These are phyloP conservation scores for Uronychia setigera DNA, from an alignment of 73 alveolate genomes.

Conservation along the genomic window DNA sequence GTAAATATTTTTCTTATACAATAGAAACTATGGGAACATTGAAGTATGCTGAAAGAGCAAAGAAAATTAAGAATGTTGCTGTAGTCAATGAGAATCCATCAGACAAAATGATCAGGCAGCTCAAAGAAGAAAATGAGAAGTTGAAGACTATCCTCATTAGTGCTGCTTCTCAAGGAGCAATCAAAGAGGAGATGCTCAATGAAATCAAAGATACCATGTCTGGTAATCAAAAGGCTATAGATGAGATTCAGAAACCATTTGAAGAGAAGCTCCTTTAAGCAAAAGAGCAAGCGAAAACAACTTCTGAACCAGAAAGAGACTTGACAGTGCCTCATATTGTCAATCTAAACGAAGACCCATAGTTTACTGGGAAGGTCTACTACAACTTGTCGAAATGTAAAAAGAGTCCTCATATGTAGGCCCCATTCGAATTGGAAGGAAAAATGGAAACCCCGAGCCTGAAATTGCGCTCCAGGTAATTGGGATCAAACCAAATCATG, in stretches of 20 bases:
- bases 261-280: slow-evolving; percentile 72
- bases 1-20: not conserved
- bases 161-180: slow-evolving; percentile 18
- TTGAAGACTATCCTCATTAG: slow-evolving; percentile 74
- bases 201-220: slow-evolving; percentile 73
- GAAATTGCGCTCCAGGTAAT: slow-evolving; percentile 86
- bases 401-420: not conserved
- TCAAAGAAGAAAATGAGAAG: slow-evolving; percentile 90
- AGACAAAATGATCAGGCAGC: slow-evolving; percentile 87
- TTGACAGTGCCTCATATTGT: slow-evolving; percentile 80
- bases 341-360: slow-evolving; percentile 96
- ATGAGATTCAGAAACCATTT: slow-evolving; percentile 81
- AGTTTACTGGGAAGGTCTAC: slow-evolving; percentile 83
- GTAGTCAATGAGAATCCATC: slow-evolving; percentile 68
- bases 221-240: slow-evolving; percentile 70
- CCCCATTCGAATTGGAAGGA: slow-evolving; percentile 91
- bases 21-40: slow-evolving; percentile 94
- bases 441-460: slow-evolving; percentile 93
- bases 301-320: slow-evolving; percentile 26
- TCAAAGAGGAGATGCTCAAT: slow-evolving; percentile 50
- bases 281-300: slow-evolving; percentile 17
- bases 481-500: slow-evolving; percentile 90
- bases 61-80: slow-evolving; percentile 78
- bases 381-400: slow-evolving; percentile 64
- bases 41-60: slow-evolving; percentile 97